Percentiles rank a stretch among this genome's conserved stretches.
These are phyloP conservation scores for Nemania sp. DNA, from an alignment of 2,329 filamentous ascomycete species.

Conservation along the genomic window DNA sequence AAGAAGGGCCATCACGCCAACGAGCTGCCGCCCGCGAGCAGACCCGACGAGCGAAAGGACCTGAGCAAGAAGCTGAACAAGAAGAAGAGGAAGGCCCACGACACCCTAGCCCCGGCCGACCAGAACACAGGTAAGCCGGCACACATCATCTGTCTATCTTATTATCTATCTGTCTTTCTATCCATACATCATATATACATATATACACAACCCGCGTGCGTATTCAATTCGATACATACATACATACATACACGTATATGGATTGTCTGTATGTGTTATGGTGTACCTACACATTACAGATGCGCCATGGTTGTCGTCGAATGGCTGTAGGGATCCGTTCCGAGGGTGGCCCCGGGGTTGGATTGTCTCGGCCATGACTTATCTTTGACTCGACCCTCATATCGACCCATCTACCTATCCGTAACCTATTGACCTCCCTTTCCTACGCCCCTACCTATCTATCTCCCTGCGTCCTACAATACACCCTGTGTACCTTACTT, in stretches of 20 bases:
- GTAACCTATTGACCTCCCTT: neutral
- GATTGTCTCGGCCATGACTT: slow-evolving; percentile 1
- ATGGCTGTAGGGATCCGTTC: neutral
- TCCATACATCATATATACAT: neutral
- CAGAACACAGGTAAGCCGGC: slow-evolving; percentile 38
- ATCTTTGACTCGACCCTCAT: neutral
- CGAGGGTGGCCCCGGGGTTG: neutral
- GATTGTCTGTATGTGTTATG: too few species aligned
- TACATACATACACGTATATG: neutral
- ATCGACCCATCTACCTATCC: neutral
- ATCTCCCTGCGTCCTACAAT: neutral
- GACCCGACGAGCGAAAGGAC: slow-evolving; percentile 53
- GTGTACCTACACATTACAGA: too few species aligned
- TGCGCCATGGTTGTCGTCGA: neutral
- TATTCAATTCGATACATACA: neutral
- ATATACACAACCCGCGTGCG: neutral
- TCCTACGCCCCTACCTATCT: neutral
- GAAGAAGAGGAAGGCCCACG: slow-evolving; percentile 78
- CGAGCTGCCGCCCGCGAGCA: slow-evolving; percentile 52
- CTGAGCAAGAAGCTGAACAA: slow-evolving; percentile 66
- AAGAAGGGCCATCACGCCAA: slow-evolving; percentile 64
- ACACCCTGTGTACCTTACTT: neutral
- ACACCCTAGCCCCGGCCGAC: slow-evolving; percentile 62
- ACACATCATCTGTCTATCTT: too few species aligned
- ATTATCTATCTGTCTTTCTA: neutral